Evolutionary conservation across 176 grass and related monocot species (phyloP), one percentile per base, ranked within the genome.

Genomic region (Ampelocalamus luodianensis): DNA sequence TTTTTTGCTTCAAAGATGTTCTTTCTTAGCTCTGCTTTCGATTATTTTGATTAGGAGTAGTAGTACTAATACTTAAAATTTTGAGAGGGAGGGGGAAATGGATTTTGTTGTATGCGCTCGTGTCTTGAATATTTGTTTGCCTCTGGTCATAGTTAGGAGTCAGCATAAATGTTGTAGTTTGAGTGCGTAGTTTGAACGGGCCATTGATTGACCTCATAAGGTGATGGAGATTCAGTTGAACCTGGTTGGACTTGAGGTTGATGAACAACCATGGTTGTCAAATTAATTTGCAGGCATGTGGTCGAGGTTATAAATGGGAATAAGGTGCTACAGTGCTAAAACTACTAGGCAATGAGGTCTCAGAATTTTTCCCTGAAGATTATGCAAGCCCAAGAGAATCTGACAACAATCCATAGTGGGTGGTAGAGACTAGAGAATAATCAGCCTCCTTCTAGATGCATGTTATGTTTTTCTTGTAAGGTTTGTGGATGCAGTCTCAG

Each of bases 121-220:
- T 79, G n/a, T 86, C 32, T 72, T 70, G 20, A 70, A 43, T 86
- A 15, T 65, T 20, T 40, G 13, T 43, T 54, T 49, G 55, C 64
- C 22, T 46, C 53, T 43, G 42, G 34, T 16, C 20, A 40, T 49
- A 44, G 2, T 34, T 9, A 79, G 66, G 13, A 46, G 24, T 38
- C 11, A 11, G n/a, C 56, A 24, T 60, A 24, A 18, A 12, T 40
- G 75, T 45, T 29, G 55, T 59, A 77, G 36, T 24, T 58, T 58
- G 67, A 44, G 58, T 61, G 27, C 15, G 9, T 37, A 22, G 65
- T 39, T 68, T 42, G 38, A 68, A 39, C 66, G 8, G n/a, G 43
- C 5, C 42, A 27, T 42, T 8, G 11, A 45, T 26, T n/a, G 54
- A 9, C 20, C 12, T 26, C 68, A 46, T 26, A 73, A 32, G 6